A percentile compares a stretch with the other conserved stretches of the same genome.
Evolutionary conservation across 2,329 filamentous ascomycete genomes (phyloP).

Genomic region (Ascochyta clinopodiicola): DNA sequence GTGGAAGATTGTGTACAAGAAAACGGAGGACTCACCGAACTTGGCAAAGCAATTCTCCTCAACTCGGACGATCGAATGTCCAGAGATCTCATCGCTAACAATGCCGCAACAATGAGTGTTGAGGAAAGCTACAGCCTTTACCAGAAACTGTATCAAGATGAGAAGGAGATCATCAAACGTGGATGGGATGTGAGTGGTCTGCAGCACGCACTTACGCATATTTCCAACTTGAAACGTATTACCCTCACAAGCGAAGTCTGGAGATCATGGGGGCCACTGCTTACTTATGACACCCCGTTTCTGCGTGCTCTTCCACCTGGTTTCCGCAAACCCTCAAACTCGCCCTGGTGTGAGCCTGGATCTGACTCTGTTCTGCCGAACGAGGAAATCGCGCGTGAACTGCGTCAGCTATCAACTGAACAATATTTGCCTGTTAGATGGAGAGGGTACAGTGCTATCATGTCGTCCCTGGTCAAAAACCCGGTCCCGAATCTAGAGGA

Average conservation of each 20-base stretch:
- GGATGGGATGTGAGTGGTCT: slow-evolving; percentile 43
- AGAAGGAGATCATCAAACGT: slow-evolving; percentile 39
- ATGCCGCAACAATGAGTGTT: slow-evolving; percentile 25
- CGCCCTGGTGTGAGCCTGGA: slow-evolving; percentile 38
- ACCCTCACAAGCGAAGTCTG: slow-evolving; percentile 52
- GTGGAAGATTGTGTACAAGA: not conserved
- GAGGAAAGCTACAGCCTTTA: slow-evolving; percentile 40
- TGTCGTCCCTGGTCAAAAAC: slow-evolving; percentile 32
- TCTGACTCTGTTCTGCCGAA: slow-evolving; percentile 1
- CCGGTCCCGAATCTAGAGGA: slow-evolving; percentile 40
- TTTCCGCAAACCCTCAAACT: slow-evolving; percentile 51
- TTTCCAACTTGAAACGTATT: slow-evolving; percentile 48
- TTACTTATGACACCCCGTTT: slow-evolving; percentile 53
- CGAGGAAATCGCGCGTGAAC: not conserved
- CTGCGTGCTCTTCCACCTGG: slow-evolving; percentile 50
- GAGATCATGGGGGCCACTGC: slow-evolving; percentile 42
- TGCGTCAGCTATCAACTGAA: not conserved
- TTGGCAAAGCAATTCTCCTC: slow-evolving; percentile 24
- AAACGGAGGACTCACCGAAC: slow-evolving; percentile 16
- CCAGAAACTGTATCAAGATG: slow-evolving; percentile 41
- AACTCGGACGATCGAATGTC: slow-evolving; percentile 22
- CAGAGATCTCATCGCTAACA: slow-evolving; percentile 21
- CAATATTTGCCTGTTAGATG: slow-evolving; percentile 22
- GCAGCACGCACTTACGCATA: slow-evolving; percentile 41
- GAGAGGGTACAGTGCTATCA: slow-evolving; percentile 43